Evolutionary conservation across 352 stramenopile genomes (phyloP).

Genomic region (Pythium diclinum): DNA sequence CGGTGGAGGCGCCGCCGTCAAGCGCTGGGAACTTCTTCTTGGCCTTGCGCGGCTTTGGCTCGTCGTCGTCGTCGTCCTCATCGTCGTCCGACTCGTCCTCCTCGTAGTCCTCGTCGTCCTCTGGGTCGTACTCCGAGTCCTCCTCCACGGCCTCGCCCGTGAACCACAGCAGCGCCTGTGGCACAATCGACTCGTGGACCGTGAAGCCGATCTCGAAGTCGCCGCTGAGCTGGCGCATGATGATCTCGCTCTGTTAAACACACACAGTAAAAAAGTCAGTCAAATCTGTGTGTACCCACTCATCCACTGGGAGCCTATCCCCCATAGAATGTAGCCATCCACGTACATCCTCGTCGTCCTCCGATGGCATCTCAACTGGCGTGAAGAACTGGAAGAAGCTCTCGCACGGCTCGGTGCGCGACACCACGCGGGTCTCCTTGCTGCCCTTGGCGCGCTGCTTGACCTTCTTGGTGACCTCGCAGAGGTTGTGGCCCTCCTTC

Average conservation of each 20-base stretch:
- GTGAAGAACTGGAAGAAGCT: slow-evolving; percentile 89
- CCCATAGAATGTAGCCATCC: slow-evolving; percentile 6
- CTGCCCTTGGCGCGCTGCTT: slow-evolving; percentile 82
- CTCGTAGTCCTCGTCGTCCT: slow-evolving; percentile 69
- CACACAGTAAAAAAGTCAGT: slow-evolving; percentile 18
- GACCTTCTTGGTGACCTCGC: slow-evolving; percentile 85
- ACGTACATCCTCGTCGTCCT: slow-evolving; percentile 81
- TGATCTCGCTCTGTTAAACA: slow-evolving; percentile 65
- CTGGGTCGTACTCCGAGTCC: slow-evolving; percentile 79
- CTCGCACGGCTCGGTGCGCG: slow-evolving; percentile 76
- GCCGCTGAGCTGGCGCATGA: slow-evolving; percentile 79
- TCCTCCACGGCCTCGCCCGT: slow-evolving; percentile 77
- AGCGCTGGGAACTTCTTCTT: slow-evolving; percentile 83
- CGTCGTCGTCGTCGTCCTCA: slow-evolving; percentile 54
- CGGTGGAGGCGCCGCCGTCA: slow-evolving; percentile 55
- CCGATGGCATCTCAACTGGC: slow-evolving; percentile 79
- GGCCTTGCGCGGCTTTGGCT: slow-evolving; percentile 40
- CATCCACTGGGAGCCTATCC: not conserved
- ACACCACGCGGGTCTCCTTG: slow-evolving; percentile 76
- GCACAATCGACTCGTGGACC: slow-evolving; percentile 87
- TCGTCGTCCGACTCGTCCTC: slow-evolving; percentile 62
- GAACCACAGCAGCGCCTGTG: slow-evolving; percentile 85
- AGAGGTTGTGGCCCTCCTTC: slow-evolving; percentile 82
- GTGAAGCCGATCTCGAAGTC: slow-evolving; percentile 87
- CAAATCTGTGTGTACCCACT: not conserved